These are phyloP conservation scores for Ogataea methanolica DNA, from an alignment of 805 yeast genomes.

Conservation along the genomic window DNA sequence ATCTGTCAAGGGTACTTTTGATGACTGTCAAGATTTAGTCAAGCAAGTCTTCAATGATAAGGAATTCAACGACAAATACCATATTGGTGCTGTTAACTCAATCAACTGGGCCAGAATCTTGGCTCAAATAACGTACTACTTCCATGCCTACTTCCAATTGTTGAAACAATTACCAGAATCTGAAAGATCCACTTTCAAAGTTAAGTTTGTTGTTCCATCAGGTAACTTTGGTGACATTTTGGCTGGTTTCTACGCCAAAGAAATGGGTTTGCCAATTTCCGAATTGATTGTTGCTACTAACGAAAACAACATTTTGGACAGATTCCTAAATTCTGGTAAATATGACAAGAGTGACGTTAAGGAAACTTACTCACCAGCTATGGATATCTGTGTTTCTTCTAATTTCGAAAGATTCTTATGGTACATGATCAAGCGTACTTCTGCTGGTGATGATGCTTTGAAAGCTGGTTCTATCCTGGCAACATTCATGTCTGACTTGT, in stretches of 20 bases:
- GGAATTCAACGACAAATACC: constrained; percentile 84
- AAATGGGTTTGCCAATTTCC: constrained; percentile 92
- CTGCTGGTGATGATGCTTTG: constrained; percentile 49
- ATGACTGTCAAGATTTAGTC: constrained; percentile 96
- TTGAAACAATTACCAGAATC: constrained; percentile 32
- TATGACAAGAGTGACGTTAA: constrained; percentile 79
- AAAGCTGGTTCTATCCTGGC: constrained; percentile 73
- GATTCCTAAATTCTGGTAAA: constrained; percentile 82
- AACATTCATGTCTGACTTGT: constrained; percentile 76
- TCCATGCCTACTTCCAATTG: constrained; percentile 82
- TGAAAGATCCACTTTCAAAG: constrained; percentile 36
- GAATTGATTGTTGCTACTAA: constrained; percentile 91
- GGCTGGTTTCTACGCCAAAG: constrained; percentile 91
- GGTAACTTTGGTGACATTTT: constrained; percentile 98
- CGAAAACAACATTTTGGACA: constrained; percentile 89
- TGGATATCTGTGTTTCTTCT: constrained; percentile 94
- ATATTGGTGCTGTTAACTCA: constrained; percentile 96
- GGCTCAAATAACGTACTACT: constrained; percentile 97
- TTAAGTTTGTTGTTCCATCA: constrained; percentile 90
- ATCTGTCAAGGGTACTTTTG: constrained; percentile 94
- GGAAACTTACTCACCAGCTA: constrained; percentile 93
- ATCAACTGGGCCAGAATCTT: constrained; percentile 99
- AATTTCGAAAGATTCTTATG: constrained; percentile 95
- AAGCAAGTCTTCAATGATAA: constrained; percentile 87
- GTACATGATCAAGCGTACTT: constrained; percentile 80